Percentiles rank a stretch among this genome's conserved stretches.
Conservation (phyloP, 1,284 basidiomycete species). For the Rhodotorula mucilaginosa region DNA sequence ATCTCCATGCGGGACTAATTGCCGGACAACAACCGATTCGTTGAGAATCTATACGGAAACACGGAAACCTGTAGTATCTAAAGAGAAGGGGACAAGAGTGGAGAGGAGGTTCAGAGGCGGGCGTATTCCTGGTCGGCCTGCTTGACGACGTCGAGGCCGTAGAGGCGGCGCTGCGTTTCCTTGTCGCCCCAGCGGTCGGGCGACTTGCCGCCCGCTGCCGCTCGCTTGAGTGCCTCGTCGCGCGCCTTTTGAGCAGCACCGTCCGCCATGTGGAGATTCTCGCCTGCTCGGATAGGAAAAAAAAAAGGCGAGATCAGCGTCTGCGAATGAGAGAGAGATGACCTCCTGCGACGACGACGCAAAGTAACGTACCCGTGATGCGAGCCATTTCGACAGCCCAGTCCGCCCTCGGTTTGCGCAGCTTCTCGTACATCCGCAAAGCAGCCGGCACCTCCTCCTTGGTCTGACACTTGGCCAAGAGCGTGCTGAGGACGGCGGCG, state of each 20-base stretch:
- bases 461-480: slow-evolving; percentile 45
- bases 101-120: slow-evolving; percentile 1
- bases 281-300: slow-evolving; percentile 37
- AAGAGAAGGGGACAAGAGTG: background rate
- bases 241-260: slow-evolving; percentile 40
- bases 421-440: slow-evolving; percentile 46
- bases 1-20: slow-evolving; percentile 1
- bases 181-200: slow-evolving; percentile 33
- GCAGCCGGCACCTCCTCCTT: slow-evolving; percentile 48
- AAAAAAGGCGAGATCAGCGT: background rate
- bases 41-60: slow-evolving; percentile 4
- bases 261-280: slow-evolving; percentile 47
- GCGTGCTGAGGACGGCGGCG: slow-evolving; percentile 49
- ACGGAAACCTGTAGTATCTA: background rate
- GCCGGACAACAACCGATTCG: slow-evolving; percentile 2
- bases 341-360: background rate
- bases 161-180: slow-evolving; percentile 18
- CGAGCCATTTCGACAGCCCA: slow-evolving; percentile 49
- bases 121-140: slow-evolving; percentile 19
- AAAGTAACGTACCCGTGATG: slow-evolving; percentile 32
- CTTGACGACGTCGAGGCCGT: slow-evolving; percentile 18
- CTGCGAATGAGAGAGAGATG: background rate
- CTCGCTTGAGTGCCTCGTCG: slow-evolving; percentile 33
- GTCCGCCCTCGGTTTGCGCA: slow-evolving; percentile 51
- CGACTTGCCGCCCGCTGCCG: slow-evolving; percentile 7